A percentile compares a stretch with the other conserved stretches of the same genome.
These are phyloP conservation scores for Halophytophthora polymorphica DNA, from an alignment of 352 stramenopile genomes.

Conservation along the genomic window DNA sequence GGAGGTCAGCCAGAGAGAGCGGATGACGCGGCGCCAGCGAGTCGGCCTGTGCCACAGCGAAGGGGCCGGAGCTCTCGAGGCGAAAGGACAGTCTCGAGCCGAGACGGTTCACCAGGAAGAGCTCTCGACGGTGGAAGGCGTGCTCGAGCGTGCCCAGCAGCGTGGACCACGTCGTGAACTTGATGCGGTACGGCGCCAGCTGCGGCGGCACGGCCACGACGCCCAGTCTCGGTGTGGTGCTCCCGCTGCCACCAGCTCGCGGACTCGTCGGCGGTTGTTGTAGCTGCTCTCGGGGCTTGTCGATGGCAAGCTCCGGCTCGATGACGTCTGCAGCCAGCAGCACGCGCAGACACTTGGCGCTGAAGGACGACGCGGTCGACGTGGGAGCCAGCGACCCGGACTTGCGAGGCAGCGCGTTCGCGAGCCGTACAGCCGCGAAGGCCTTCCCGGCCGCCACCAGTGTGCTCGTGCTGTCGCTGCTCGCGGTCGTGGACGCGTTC, in stretches of 20 bases:
- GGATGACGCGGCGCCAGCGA: slow-evolving; percentile 62
- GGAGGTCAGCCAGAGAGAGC: slow-evolving; percentile 51
- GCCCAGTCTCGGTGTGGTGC: background rate
- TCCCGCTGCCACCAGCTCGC: slow-evolving; percentile 4
- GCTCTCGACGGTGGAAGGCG: slow-evolving; percentile 43
- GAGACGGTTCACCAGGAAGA: slow-evolving; percentile 61
- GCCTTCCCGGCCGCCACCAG: slow-evolving; percentile 55
- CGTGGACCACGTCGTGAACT: slow-evolving; percentile 78
- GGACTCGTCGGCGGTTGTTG: slow-evolving; percentile 4
- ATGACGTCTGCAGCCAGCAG: slow-evolving; percentile 60
- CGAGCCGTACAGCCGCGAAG: slow-evolving; percentile 60
- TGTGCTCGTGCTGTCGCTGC: slow-evolving; percentile 7
- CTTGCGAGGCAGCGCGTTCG: slow-evolving; percentile 50
- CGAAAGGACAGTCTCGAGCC: slow-evolving; percentile 65
- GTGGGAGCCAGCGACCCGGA: background rate
- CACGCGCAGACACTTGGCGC: slow-evolving; percentile 53
- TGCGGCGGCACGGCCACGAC: background rate
- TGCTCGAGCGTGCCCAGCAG: slow-evolving; percentile 30
- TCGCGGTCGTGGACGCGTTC: background rate
- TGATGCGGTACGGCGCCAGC: slow-evolving; percentile 38
- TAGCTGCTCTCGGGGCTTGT: slow-evolving; percentile 32
- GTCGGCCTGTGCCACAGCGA: slow-evolving; percentile 54
- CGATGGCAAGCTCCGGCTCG: slow-evolving; percentile 59
- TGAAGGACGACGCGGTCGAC: slow-evolving; percentile 20
- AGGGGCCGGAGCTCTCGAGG: slow-evolving; percentile 60